Evolutionary conservation across 169 alveolate genomes (phyloP).

Genomic region (Theileria equi): DNA sequence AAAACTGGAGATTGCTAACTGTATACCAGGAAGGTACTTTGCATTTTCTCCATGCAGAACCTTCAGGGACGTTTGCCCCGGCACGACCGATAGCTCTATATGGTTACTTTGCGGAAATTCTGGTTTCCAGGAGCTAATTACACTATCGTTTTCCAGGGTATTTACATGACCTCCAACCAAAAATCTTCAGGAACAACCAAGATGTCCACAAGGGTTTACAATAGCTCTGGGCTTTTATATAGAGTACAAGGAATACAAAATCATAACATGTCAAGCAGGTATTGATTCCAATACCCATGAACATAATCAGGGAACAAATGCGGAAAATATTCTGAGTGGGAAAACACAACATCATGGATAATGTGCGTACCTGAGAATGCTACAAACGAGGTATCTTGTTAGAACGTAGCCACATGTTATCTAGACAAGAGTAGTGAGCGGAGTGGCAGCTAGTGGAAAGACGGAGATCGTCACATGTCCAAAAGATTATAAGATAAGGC

Average conservation of each 20-base stretch:
- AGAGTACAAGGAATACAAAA: neutral
- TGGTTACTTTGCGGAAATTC: neutral
- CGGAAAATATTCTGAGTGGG: neutral
- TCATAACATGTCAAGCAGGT: too few species aligned
- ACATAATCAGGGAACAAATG: neutral
- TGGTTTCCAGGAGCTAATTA: neutral
- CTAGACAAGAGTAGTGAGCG: too few species aligned
- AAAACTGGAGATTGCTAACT: neutral
- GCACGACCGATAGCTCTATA: neutral
- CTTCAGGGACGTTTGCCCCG: neutral
- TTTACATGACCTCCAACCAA: neutral
- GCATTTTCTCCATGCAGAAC: neutral
- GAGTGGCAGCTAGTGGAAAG: too few species aligned
- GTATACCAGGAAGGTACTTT: slow-evolving; percentile 8
- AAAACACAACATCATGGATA: neutral
- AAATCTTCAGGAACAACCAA: neutral
- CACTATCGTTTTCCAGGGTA: neutral
- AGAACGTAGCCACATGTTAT: too few species aligned
- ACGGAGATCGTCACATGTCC: too few species aligned
- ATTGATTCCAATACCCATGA: too few species aligned
- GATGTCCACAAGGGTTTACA: neutral
- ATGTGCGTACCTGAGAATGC: neutral
- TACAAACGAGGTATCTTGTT: neutral
- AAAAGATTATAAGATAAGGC: too few species aligned
- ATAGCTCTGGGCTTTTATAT: neutral